A percentile compares a stretch with the other conserved stretches of the same genome.
These are phyloP conservation scores for Blastobotrys petasosporus DNA, from an alignment of 1,139 yeast species.

Conservation along the genomic window DNA sequence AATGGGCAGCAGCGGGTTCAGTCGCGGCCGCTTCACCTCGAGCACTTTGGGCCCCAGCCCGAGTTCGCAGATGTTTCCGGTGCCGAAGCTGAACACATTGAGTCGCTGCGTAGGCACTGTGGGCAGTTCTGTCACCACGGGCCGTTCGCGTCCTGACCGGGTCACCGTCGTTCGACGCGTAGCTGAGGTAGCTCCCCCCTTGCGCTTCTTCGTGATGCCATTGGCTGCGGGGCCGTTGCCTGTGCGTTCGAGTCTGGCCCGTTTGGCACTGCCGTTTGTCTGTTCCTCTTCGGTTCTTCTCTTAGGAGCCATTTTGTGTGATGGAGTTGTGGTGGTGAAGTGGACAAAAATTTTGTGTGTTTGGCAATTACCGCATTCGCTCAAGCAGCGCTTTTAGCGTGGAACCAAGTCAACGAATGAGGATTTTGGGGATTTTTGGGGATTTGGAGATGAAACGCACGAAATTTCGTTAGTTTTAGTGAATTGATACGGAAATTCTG, in stretches of 20 bases:
- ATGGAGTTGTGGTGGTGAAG: too few species aligned
- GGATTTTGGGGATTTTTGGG: too few species aligned
- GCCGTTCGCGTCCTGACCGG: slow-evolving; percentile 7
- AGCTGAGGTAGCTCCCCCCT: slow-evolving; percentile 15
- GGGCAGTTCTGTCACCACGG: slow-evolving; percentile 30
- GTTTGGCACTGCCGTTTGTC: slow-evolving; percentile 14
- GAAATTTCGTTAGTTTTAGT: too few species aligned
- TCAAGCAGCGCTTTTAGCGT: too few species aligned
- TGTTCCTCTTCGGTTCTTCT: slow-evolving; percentile 13
- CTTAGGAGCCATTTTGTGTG: slow-evolving; percentile 13
- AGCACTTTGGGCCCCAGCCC: slow-evolving; percentile 92
- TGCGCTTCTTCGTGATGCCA: slow-evolving; percentile 38
- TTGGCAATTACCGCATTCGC: not conserved
- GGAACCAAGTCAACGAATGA: too few species aligned
- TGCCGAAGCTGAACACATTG: slow-evolving; percentile 89
- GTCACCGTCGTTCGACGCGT: slow-evolving; percentile 1
- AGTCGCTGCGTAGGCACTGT: slow-evolving; percentile 43
- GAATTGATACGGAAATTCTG: too few species aligned
- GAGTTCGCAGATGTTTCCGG: slow-evolving; percentile 94
- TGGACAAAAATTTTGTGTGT: not conserved
- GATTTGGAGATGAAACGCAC: not conserved
- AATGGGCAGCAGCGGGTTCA: slow-evolving; percentile 65
- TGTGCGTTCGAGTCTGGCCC: slow-evolving; percentile 10
- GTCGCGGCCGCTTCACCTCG: slow-evolving; percentile 91
- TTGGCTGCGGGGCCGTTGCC: slow-evolving; percentile 25